phyloP scores from a whole-genome alignment of 2,329 filamentous ascomycete genomes.

The Calonectria montana region DNA sequence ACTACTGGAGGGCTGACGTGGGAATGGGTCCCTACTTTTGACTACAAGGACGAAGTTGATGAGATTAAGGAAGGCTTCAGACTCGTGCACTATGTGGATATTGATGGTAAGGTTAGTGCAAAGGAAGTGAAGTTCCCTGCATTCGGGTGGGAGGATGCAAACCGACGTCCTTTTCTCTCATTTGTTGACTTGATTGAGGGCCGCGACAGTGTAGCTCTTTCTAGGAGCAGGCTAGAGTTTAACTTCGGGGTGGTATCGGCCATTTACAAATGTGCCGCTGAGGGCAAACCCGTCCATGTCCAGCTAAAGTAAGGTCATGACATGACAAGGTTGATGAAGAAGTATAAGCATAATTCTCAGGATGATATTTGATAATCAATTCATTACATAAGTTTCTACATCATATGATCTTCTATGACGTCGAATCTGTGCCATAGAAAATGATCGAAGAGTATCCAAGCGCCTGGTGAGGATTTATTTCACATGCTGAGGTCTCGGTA shows the following conservation, averaged over 20 bases:
- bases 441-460: neutral
- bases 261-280: constrained; percentile 22
- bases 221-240: constrained; percentile 21
- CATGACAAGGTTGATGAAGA: neutral
- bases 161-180: constrained; percentile 21
- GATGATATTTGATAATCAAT: neutral
- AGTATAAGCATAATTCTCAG: neutral
- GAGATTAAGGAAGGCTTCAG: constrained; percentile 13
- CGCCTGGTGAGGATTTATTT: too few species aligned
- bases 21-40: constrained; percentile 30
- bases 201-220: constrained; percentile 21
- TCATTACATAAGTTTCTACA: neutral
- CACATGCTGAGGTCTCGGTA: too few species aligned
- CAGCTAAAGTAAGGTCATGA: constrained; percentile 6
- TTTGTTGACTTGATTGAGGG: constrained; percentile 26
- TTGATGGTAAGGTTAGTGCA: constrained; percentile 16
- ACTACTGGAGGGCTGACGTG: constrained; percentile 19
- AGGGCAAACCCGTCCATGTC: constrained; percentile 18
- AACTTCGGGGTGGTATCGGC: constrained; percentile 24
- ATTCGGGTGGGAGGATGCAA: constrained; percentile 28
- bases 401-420: neutral
- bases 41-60: constrained; percentile 24
- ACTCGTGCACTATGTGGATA: constrained; percentile 23
- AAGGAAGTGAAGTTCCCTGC: constrained; percentile 21
- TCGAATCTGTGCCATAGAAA: neutral